A percentile compares a stretch with the other conserved stretches of the same genome.
Conservation (phyloP, 352 stramenopile species). For the Phytophthora constricta region DNA sequence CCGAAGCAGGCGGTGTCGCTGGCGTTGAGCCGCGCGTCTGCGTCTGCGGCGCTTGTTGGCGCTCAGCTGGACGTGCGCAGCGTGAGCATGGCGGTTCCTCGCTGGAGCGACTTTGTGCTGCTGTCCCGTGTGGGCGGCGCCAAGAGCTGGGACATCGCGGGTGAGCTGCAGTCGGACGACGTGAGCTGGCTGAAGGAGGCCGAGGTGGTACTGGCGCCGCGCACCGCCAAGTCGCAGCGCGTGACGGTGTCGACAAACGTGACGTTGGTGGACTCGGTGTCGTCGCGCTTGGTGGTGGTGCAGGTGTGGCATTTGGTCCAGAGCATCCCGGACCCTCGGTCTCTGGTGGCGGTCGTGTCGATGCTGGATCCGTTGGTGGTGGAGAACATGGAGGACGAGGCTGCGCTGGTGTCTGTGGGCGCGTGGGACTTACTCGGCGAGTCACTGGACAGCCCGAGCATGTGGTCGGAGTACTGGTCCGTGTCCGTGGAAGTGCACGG, state of each 20-base stretch:
- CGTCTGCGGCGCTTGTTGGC: not conserved
- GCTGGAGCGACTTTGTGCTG: not conserved
- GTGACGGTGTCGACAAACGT: slow-evolving; percentile 1
- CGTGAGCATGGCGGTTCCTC: not conserved
- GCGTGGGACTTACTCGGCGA: not conserved
- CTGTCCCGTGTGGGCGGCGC: not conserved
- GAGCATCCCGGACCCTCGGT: not conserved
- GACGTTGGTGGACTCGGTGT: slow-evolving; percentile 1
- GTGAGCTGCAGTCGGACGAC: not conserved
- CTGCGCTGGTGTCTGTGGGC: not conserved
- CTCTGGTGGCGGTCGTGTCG: not conserved
- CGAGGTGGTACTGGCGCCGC: slow-evolving; percentile 2
- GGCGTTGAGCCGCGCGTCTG: not conserved
- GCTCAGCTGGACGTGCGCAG: not conserved
- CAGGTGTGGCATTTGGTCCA: not conserved
- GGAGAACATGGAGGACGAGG: not conserved
- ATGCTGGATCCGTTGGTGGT: not conserved
- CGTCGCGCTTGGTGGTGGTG: not conserved
- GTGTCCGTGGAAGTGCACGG: not conserved
- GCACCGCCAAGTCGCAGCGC: not conserved
- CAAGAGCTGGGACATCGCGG: not conserved
- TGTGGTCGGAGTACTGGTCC: slow-evolving; percentile 1
- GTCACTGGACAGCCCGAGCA: not conserved
- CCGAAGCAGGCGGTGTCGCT: not conserved
- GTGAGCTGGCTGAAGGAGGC: slow-evolving; percentile 1